These are phyloP conservation scores for Talaromyces stipitatus DNA, from an alignment of 495 filamentous ascomycete species.

Conservation along the genomic window DNA sequence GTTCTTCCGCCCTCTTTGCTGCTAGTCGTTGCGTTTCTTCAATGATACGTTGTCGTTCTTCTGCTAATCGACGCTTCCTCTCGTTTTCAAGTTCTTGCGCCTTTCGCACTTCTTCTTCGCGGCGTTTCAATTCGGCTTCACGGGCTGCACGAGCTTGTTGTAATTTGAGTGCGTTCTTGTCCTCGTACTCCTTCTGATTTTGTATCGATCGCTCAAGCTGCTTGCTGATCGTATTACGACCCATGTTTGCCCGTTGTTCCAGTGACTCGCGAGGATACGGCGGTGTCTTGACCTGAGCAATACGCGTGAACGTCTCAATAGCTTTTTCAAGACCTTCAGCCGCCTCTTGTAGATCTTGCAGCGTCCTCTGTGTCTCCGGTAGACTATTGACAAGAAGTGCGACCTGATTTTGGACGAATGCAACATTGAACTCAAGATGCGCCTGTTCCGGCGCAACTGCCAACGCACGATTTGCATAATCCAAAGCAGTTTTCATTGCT, in stretches of 20 bases:
- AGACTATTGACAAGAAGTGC: constrained; percentile 72
- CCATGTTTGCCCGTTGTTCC: constrained; percentile 95
- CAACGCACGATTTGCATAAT: constrained; percentile 80
- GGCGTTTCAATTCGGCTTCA: constrained; percentile 64
- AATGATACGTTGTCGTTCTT: constrained; percentile 70
- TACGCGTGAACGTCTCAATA: constrained; percentile 71
- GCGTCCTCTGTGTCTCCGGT: constrained; percentile 63
- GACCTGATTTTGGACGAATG: constrained; percentile 92
- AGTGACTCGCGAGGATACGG: constrained; percentile 86
- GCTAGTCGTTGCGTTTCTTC: constrained; percentile 68
- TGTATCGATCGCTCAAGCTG: constrained; percentile 81
- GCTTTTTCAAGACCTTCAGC: constrained; percentile 80
- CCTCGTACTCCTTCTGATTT: constrained; percentile 83
- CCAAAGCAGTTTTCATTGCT: constrained; percentile 80
- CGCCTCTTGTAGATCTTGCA: constrained; percentile 72
- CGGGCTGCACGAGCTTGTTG: constrained; percentile 65
- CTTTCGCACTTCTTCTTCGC: constrained; percentile 63
- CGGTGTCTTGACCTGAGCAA: constrained; percentile 73
- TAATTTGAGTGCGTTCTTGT: constrained; percentile 80
- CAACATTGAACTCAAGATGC: constrained; percentile 94
- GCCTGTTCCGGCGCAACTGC: constrained; percentile 71
- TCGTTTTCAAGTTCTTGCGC: constrained; percentile 60
- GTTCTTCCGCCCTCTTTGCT: constrained; percentile 63
- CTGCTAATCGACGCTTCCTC: constrained; percentile 66
- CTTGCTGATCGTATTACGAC: constrained; percentile 81